Conservation (phyloP, 805 yeast genomes). For the Starmerella powellii region DNA sequence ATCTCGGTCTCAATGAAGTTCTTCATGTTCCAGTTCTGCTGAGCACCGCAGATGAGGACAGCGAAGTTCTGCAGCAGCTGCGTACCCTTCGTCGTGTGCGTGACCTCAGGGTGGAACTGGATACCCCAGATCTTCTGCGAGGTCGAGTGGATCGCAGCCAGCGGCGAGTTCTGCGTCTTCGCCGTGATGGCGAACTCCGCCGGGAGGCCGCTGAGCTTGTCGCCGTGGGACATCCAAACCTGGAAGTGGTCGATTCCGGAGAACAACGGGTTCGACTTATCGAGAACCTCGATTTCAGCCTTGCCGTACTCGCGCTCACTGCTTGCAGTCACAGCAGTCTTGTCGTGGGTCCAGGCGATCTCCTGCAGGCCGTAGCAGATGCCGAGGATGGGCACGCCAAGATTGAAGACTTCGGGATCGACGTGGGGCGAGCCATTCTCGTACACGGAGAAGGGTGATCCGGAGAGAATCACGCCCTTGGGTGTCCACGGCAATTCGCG, state of each 20-base stretch:
- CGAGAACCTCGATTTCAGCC: constrained; percentile 71
- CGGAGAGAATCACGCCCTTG: constrained; percentile 88
- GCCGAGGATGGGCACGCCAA: constrained; percentile 88
- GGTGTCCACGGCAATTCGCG: constrained; percentile 87
- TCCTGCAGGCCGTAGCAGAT: constrained; percentile 99
- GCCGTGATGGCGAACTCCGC: constrained; percentile 81
- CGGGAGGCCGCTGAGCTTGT: constrained; percentile 84
- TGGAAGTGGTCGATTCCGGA: constrained; percentile 83
- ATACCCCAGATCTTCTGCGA: constrained; percentile 73
- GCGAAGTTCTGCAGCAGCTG: constrained; percentile 83
- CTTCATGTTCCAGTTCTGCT: constrained; percentile 94
- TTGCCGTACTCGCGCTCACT: constrained; percentile 98
- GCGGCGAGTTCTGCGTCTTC: constrained; percentile 87
- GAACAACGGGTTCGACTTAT: constrained; percentile 57
- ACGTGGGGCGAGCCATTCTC: constrained; percentile 95
- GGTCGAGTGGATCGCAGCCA: constrained; percentile 77
- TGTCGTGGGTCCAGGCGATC: constrained; percentile 84
- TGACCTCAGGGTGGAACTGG: constrained; percentile 98
- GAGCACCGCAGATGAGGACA: constrained; percentile 72
- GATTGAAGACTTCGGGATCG: constrained; percentile 81
- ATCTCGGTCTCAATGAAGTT: constrained; percentile 96
- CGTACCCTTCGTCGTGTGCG: constrained; percentile 90
- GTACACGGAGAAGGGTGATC: constrained; percentile 96
- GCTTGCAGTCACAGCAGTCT: constrained; percentile 80
- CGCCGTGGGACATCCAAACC: constrained; percentile 99